Evolutionary conservation across 2,329 filamentous ascomycete species (phyloP), one percentile per base, ranked within the genome.

Genomic region (Escovopsis weberi): DNA sequence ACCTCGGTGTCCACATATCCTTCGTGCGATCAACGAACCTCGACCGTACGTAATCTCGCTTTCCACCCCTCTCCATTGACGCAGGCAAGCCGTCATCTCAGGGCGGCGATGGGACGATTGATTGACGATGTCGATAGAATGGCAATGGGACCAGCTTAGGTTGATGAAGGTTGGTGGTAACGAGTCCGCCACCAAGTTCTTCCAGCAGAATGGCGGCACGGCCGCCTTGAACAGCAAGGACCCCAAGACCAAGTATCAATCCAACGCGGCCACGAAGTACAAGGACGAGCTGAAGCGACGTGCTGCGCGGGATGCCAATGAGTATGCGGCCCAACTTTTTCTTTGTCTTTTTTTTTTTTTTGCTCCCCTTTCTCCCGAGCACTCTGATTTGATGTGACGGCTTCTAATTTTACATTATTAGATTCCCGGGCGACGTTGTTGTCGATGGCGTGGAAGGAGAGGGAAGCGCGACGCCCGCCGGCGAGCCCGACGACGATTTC

Each of bases 131-230:
- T 6, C 6, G 10, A 30, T 54, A 85, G 81, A 85, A 69, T 98
- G 91, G 91, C 87, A 95, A 83, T 98, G 91, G 91, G 87, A 95
- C 53, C 91, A 98, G 63, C 74, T 98, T 47, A 84, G 91, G 41
- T 66, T 89, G 45, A 96, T 98, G 89, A 98, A 98, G 68, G 87
- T 96, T 12, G 91, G 91, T 51, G 91, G 91, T 45, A 98, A 98
- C 58, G 89, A 96, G 66, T 94, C 87, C 45, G 91, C 91, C 39
- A 95, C 88, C 57, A 95, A 94, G 66, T 98, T 86, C 70, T 98
- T 96, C 70, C 88, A 95, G 66, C 82, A 86, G 54, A 91, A 98
- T 60, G 91, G 91, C 49, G 91, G 91, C 47, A 88, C 85, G 35
- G 88, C 89, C 40, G 89, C 89, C 43, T 75, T 98, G 47, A 86